phyloP scores from a whole-genome alignment of 345 rosid species.

The Limnanthes douglasii region DNA sequence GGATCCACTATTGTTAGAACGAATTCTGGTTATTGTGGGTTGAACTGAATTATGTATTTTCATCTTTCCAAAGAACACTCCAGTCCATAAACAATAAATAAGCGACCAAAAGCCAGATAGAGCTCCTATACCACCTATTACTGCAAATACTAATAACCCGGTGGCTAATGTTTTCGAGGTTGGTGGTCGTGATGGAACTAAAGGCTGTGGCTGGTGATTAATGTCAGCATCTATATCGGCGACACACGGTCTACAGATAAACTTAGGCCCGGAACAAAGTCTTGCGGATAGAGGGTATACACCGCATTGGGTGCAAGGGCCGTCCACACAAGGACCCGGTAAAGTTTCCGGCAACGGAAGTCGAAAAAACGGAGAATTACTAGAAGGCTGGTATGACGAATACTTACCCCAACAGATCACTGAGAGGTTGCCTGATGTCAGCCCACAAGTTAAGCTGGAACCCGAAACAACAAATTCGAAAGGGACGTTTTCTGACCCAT shows the following conservation, averaged over 20 bases:
- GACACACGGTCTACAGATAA: slow-evolving; percentile 32
- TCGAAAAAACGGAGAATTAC: slow-evolving; percentile 10
- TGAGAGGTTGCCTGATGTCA: slow-evolving; percentile 23
- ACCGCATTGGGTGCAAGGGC: slow-evolving; percentile 31
- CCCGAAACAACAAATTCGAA: slow-evolving; percentile 70
- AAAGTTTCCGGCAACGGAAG: slow-evolving; percentile 29
- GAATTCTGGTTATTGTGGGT: slow-evolving; percentile 64
- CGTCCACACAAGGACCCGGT: slow-evolving; percentile 63
- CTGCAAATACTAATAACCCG: slow-evolving; percentile 55
- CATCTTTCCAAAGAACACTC: slow-evolving; percentile 66
- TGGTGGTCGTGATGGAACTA: slow-evolving; percentile 8
- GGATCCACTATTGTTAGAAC: slow-evolving; percentile 34
- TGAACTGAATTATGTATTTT: slow-evolving; percentile 91
- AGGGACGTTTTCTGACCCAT: slow-evolving; percentile 11
- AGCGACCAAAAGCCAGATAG: slow-evolving; percentile 46
- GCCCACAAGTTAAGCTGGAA: slow-evolving; percentile 55
- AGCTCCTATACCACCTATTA: slow-evolving; percentile 61
- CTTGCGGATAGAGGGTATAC: slow-evolving; percentile 20
- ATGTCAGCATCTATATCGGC: background rate
- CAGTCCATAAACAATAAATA: slow-evolving; percentile 58
- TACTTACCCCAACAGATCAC: slow-evolving; percentile 75
- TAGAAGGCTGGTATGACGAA: too few relatives aligned
- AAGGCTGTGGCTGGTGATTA: slow-evolving; percentile 4
- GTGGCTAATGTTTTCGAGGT: slow-evolving; percentile 23
- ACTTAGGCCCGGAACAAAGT: slow-evolving; percentile 41